Conservation (phyloP, 169 alveolate species). For the Eimeria sp. region DNA sequence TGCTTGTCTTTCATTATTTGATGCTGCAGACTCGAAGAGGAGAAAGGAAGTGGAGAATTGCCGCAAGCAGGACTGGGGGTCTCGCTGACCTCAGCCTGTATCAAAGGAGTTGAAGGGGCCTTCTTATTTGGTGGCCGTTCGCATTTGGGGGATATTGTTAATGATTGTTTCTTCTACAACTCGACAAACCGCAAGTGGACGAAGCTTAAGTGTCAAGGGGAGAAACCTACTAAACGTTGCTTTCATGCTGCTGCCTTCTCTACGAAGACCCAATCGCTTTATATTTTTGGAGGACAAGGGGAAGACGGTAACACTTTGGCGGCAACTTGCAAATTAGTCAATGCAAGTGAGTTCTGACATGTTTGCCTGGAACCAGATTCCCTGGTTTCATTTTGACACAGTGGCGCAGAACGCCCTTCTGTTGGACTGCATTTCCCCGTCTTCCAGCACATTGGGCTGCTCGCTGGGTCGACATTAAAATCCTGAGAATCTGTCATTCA, state of each 20-base stretch:
- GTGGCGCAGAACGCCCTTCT: neutral
- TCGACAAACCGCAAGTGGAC: neutral
- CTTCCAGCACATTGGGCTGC: neutral
- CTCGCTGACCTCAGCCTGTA: neutral
- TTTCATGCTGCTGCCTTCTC: conserved; percentile 36
- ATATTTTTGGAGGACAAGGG: conserved; percentile 31
- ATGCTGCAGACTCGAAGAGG: conserved; percentile 17
- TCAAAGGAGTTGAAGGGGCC: conserved; percentile 1
- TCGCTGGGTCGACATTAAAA: neutral
- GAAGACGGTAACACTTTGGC: neutral
- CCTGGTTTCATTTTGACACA: neutral
- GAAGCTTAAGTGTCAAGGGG: neutral
- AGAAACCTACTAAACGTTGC: neutral
- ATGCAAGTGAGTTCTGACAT: neutral
- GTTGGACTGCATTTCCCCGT: neutral
- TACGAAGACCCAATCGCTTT: neutral
- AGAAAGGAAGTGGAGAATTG: neutral
- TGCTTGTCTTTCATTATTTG: neutral
- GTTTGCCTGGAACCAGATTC: neutral
- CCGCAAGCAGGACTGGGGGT: conserved; percentile 27
- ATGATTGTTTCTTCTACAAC: conserved; percentile 31
- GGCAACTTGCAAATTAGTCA: neutral
- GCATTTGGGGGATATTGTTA: neutral
- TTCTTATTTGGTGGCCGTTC: conserved; percentile 16
- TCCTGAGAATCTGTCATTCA: neutral